Base-by-base conservation (phyloP, 1,284 basidiomycete species). In the Apiotrichum laibachii region DNA sequence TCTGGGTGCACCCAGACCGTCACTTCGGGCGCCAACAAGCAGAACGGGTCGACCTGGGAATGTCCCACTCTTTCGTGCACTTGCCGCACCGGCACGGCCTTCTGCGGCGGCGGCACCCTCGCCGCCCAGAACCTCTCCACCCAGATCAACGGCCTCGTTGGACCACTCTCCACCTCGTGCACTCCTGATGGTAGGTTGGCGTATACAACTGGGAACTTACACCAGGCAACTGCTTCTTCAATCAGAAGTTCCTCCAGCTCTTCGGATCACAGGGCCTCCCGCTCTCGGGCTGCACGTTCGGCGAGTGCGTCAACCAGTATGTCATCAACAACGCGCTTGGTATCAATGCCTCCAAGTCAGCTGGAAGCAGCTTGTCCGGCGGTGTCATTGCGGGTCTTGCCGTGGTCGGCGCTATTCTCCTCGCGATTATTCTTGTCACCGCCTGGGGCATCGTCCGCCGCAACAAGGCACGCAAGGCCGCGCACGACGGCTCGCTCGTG, bases 311-410 rank as follows among this genome's bases (percentile, higher is more conserved):
- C 18, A 77, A 83, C 10, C 89, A 93, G 72, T 83, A 81, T 57
- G 85, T 89, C 31, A 85, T 94, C 55, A 86, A 90, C 70, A 79
- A 73, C 63, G 76, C 75, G 0, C 48, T 66, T 15, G 73, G 72
- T 4, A 62, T 73, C 46, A 50, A 50, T 6, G 51, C 60, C 12
- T 47, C 13, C 35, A 50, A 39, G 49, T 19, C 53, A 1, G 13
- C 48, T 8, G 54, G 47, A 5, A 50, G 44, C 16, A 53, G 57
- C 5, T 83, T 94, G 3, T 83, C 85, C 56, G 83, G 85, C 0
- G 90, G 92, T 2, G 90, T 94, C 18, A 90, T 94, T 59, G 91
- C 88, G 37, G 92, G 92, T 16, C 78, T 95, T 19, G 90, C 86
- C 0, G 88, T 92, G 33, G 85, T 95, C 4, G 87, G 90, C 18